Evolutionary conservation across 345 rosid species (phyloP).

Genomic region (Rhodomyrtus tomentosa): DNA sequence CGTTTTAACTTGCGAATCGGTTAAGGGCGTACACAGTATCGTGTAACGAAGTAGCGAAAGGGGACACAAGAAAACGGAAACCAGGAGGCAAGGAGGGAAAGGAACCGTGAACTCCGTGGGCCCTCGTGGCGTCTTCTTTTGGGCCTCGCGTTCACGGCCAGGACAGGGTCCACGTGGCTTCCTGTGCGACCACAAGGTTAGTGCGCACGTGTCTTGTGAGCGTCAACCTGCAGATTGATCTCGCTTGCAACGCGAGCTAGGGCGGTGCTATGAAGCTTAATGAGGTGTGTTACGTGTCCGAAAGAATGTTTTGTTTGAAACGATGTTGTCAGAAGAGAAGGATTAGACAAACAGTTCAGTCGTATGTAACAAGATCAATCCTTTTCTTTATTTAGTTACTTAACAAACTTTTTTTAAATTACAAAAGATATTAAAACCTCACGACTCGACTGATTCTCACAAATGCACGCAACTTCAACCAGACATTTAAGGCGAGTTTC

Average conservation of each 20-base stretch:
- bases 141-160: too few relatives aligned
- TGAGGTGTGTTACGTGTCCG: background rate
- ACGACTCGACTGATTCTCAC: rapidly evolving
- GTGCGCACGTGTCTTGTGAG: background rate
- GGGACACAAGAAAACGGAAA: background rate
- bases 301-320: background rate
- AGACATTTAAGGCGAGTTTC: rapidly evolving
- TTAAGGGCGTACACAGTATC: background rate
- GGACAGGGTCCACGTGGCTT: background rate
- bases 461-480: background rate
- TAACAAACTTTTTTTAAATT: background rate
- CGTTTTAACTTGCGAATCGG: background rate
- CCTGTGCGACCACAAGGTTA: background rate
- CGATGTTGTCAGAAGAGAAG: too few relatives aligned
- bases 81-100: background rate
- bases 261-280: too few relatives aligned
- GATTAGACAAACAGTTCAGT: too few relatives aligned
- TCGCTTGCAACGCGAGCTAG: background rate
- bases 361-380: too few relatives aligned
- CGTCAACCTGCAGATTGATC: background rate
- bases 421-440: rapidly evolving
- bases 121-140: too few relatives aligned
- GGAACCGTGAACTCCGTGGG: rapidly evolving
- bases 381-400: background rate
- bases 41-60: background rate